A percentile compares a stretch with the other conserved stretches of the same genome.
Conservation (phyloP, 768 basidiomycete species). For the Imleria badia region DNA sequence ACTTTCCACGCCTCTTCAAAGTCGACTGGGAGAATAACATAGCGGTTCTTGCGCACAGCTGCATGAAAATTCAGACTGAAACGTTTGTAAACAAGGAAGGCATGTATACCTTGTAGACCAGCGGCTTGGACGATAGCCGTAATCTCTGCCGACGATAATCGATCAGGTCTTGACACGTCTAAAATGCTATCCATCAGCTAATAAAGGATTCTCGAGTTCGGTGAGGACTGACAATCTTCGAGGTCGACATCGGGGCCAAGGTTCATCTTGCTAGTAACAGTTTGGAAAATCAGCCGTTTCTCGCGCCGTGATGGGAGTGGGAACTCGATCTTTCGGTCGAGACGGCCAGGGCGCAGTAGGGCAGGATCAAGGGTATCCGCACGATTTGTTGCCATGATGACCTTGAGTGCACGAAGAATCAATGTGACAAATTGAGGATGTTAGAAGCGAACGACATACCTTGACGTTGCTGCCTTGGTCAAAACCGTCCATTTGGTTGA, state of each 20-base stretch:
- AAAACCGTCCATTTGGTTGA: slow-evolving; percentile 99
- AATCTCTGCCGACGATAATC: slow-evolving; percentile 94
- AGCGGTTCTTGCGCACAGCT: slow-evolving; percentile 97
- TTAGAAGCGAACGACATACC: slow-evolving; percentile 41
- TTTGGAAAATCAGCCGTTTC: slow-evolving; percentile 97
- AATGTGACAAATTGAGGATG: background rate
- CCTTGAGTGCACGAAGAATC: slow-evolving; percentile 45
- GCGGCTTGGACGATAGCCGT: slow-evolving; percentile 95
- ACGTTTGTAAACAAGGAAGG: background rate
- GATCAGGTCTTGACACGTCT: slow-evolving; percentile 98
- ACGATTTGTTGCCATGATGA: slow-evolving; percentile 99
- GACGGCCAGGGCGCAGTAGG: slow-evolving; percentile 92
- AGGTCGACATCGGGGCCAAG: slow-evolving; percentile 96
- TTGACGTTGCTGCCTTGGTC: slow-evolving; percentile 99
- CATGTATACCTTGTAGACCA: slow-evolving; percentile 79
- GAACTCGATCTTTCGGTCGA: slow-evolving; percentile 99
- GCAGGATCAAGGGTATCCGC: slow-evolving; percentile 98
- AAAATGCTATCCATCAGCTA: slow-evolving; percentile 10
- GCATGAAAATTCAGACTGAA: slow-evolving; percentile 5
- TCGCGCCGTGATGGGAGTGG: slow-evolving; percentile 92
- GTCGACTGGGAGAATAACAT: slow-evolving; percentile 94
- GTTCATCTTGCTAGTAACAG: slow-evolving; percentile 96
- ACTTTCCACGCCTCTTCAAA: slow-evolving; percentile 99
- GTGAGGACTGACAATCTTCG: slow-evolving; percentile 82
- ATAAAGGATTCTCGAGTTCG: slow-evolving; percentile 6